Evolutionary conservation across 2,329 filamentous ascomycete species (phyloP).

Genomic region (Leptographium wingfieldii): DNA sequence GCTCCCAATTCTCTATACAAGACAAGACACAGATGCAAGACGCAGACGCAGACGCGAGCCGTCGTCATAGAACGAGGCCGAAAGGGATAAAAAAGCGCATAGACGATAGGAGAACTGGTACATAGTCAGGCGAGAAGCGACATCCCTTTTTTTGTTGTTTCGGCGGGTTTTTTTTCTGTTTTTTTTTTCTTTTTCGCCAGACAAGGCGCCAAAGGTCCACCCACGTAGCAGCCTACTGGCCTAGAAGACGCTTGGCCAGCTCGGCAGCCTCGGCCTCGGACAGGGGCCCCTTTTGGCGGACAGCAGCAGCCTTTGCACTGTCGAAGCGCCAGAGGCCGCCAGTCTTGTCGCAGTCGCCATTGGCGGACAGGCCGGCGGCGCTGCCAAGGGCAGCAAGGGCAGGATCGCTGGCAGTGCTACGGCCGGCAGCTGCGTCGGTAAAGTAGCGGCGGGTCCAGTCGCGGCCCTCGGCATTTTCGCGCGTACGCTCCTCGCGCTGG

Average conservation of each 20-base stretch:
- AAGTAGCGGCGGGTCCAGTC: slow-evolving; percentile 84
- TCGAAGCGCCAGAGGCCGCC: slow-evolving; percentile 50
- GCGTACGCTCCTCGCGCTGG: slow-evolving; percentile 61
- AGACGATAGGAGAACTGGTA: background rate
- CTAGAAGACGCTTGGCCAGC: slow-evolving; percentile 21
- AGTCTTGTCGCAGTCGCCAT: slow-evolving; percentile 47
- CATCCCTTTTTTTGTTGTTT: background rate
- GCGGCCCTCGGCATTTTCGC: slow-evolving; percentile 61
- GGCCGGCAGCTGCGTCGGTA: slow-evolving; percentile 32
- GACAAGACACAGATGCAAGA: background rate
- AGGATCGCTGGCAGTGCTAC: slow-evolving; percentile 21
- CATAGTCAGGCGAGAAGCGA: background rate
- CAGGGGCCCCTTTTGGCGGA: slow-evolving; percentile 16
- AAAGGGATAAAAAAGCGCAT: background rate
- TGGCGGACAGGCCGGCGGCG: slow-evolving; percentile 31
- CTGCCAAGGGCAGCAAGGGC: slow-evolving; percentile 32
- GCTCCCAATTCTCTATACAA: background rate
- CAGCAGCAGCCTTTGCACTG: slow-evolving; percentile 29
- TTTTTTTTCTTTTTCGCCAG: background rate
- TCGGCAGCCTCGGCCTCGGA: slow-evolving; percentile 22
- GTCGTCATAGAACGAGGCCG: no score
- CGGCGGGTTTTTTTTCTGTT: background rate
- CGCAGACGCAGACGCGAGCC: background rate
- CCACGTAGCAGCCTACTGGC: slow-evolving; percentile 15
- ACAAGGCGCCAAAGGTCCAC: background rate